Conservation (phyloP, 805 yeast genomes). For the Ogataea henricii region DNA sequence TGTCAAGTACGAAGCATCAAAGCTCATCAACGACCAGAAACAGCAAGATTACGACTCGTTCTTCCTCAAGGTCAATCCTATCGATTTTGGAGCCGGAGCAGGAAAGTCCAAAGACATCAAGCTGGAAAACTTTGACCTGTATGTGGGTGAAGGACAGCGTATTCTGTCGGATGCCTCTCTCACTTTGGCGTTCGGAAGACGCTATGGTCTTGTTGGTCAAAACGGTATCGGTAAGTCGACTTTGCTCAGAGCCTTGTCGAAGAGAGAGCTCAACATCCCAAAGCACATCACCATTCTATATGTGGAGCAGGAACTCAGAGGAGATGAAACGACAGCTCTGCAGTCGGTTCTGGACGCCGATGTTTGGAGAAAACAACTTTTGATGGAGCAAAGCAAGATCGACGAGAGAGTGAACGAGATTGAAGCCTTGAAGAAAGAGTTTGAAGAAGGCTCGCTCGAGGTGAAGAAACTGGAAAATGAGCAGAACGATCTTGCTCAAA, state of each 20-base stretch:
- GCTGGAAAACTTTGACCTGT: constrained; percentile 87
- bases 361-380: constrained; percentile 93
- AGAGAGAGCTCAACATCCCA: constrained; percentile 93
- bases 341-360: constrained; percentile 99
- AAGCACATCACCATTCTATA: constrained; percentile 94
- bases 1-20: constrained; percentile 92
- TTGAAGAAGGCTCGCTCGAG: constrained; percentile 75
- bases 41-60: constrained; percentile 88
- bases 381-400: constrained; percentile 73
- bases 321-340: constrained; percentile 87
- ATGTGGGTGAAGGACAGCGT: constrained; percentile 95
- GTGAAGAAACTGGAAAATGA: constrained; percentile 83
- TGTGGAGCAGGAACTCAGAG: constrained; percentile 95
- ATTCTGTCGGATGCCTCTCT: constrained; percentile 86
- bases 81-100: constrained; percentile 85
- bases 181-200: constrained; percentile 85
- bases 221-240: constrained; percentile 99
- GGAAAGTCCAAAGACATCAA: constrained; percentile 98
- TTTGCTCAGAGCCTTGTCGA: constrained; percentile 81
- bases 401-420: constrained; percentile 76
- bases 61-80: constrained; percentile 92
- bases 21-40: constrained; percentile 64
- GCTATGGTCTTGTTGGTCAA: constrained; percentile 97
- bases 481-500: constrained; percentile 79
- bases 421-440: constrained; percentile 65